A percentile compares a stretch with the other conserved stretches of the same genome.
Evolutionary conservation across 2,329 filamentous ascomycete genomes (phyloP).

Genomic region (Fusarium newnesense): DNA sequence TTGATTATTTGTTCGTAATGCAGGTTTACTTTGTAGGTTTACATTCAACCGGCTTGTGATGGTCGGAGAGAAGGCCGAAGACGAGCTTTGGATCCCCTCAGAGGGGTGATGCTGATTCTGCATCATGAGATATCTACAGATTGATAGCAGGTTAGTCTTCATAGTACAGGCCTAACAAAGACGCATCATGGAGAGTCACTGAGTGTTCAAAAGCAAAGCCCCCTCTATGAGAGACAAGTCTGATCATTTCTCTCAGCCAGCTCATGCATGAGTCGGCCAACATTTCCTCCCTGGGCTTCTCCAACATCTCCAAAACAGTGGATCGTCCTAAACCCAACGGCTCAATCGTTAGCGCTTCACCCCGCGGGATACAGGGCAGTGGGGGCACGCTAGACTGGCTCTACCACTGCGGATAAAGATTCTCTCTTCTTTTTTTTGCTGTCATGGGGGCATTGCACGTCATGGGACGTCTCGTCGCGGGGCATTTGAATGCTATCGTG

Average conservation of each 20-base stretch:
- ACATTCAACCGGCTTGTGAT: slow-evolving; percentile 1
- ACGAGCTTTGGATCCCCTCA: slow-evolving; percentile 9
- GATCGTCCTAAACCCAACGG: slow-evolving; percentile 2
- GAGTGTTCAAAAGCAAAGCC: rapidly evolving
- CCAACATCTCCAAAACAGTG: slow-evolving; percentile 31
- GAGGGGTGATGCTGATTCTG: slow-evolving; percentile 1
- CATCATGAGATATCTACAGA: background rate
- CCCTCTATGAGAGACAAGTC: background rate
- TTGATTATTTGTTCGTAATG: slow-evolving; percentile 2
- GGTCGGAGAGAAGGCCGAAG: slow-evolving; percentile 33
- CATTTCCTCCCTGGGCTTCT: slow-evolving; percentile 22
- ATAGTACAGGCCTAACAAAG: background rate
- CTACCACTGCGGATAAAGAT: background rate
- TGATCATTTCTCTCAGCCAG: background rate
- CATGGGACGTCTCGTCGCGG: slow-evolving; percentile 25
- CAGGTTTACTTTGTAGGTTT: slow-evolving; percentile 3
- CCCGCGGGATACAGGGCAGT: slow-evolving; percentile 29
- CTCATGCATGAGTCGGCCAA: slow-evolving; percentile 9
- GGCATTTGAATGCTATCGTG: slow-evolving; percentile 20
- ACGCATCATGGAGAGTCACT: rapidly evolving
- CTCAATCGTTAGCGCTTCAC: slow-evolving; percentile 18
- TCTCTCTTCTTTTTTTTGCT: slow-evolving; percentile 14
- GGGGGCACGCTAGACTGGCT: slow-evolving; percentile 16
- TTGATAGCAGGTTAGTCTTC: background rate
- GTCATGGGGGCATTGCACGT: slow-evolving; percentile 32